Evolutionary conservation across 108 stramenopile genomes (phyloP).

Genomic region (Fragilariopsis cylindrus): DNA sequence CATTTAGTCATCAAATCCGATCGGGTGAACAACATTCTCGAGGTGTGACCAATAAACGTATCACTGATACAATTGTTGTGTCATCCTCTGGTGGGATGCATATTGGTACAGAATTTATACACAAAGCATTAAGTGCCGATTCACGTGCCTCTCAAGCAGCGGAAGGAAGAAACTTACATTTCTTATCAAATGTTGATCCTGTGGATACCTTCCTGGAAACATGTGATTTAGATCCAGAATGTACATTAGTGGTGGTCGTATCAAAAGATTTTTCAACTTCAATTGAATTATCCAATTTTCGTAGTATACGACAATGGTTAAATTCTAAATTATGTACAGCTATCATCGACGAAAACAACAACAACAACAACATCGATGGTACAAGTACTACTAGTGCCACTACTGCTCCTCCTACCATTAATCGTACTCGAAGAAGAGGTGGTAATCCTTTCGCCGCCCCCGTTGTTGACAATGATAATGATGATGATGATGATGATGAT

Average conservation of each 20-base stretch:
- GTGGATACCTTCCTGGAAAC: conserved; percentile 87
- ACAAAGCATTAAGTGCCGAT: conserved; percentile 87
- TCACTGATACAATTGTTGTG: conserved; percentile 86
- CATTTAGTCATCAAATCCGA: conserved; percentile 78
- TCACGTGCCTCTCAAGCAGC: conserved; percentile 51
- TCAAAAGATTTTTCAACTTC: conserved; percentile 83
- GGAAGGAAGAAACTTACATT: conserved; percentile 73
- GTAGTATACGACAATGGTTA: conserved; percentile 88
- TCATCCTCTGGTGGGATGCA: conserved; percentile 87
- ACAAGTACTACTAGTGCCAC: no score
- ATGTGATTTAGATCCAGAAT: conserved; percentile 74
- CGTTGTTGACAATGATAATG: no score
- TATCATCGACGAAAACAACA: no score
- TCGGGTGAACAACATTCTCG: conserved; percentile 31
- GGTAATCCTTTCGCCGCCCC: no score
- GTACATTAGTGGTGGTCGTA: conserved; percentile 85
- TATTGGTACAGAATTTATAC: conserved; percentile 94
- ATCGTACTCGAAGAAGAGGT: not conserved
- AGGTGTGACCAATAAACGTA: conserved; percentile 88
- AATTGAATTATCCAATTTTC: conserved; percentile 73
- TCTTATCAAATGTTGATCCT: conserved; percentile 97
- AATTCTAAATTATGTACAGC: conserved; percentile 35
- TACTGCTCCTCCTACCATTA: not conserved
- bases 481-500: not conserved
- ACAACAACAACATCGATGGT: no score